Conservation (phyloP, 1,139 yeast genomes). For the Candida sanyaensis region DNA sequence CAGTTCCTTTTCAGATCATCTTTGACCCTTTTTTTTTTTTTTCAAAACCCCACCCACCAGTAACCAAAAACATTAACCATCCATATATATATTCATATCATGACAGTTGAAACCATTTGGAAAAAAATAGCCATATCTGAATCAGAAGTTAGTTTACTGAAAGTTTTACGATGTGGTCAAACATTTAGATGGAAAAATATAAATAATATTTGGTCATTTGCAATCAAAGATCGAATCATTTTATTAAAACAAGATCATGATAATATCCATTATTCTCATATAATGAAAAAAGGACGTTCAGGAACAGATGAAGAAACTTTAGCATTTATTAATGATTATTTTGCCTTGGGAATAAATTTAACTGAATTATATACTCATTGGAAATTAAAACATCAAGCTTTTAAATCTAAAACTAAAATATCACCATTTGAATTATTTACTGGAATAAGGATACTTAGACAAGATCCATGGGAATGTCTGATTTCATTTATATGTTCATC, state of each 20-base stretch:
- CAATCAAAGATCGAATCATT: conserved; percentile 49
- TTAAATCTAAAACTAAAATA: conserved; percentile 29
- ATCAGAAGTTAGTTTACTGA: conserved; percentile 60
- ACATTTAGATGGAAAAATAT: conserved; percentile 72
- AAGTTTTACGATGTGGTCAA: conserved; percentile 87
- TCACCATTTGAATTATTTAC: conserved; percentile 46
- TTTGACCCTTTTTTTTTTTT: too few species aligned
- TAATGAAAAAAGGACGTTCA: conserved; percentile 18
- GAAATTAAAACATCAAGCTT: conserved; percentile 54
- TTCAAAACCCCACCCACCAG: not conserved
- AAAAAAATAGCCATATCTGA: conserved; percentile 23
- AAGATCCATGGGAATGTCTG: conserved; percentile 96
- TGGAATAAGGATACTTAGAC: conserved; percentile 84
- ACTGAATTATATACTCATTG: conserved; percentile 59
- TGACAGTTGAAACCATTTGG: conserved; percentile 29
- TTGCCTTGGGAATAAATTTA: conserved; percentile 62
- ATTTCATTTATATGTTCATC: conserved; percentile 91
- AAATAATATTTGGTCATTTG: conserved; percentile 61
- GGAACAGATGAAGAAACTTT: conserved; percentile 31
- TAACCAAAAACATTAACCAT: too few species aligned
- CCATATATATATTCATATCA: not conserved
- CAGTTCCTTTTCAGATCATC: too few species aligned
- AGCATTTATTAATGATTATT: conserved; percentile 62
- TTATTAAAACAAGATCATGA: conserved; percentile 51
- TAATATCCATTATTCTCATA: conserved; percentile 31